Evolutionary conservation across 2,329 filamentous ascomycete genomes (phyloP).

Genomic region (Colletotrichum sp.): DNA sequence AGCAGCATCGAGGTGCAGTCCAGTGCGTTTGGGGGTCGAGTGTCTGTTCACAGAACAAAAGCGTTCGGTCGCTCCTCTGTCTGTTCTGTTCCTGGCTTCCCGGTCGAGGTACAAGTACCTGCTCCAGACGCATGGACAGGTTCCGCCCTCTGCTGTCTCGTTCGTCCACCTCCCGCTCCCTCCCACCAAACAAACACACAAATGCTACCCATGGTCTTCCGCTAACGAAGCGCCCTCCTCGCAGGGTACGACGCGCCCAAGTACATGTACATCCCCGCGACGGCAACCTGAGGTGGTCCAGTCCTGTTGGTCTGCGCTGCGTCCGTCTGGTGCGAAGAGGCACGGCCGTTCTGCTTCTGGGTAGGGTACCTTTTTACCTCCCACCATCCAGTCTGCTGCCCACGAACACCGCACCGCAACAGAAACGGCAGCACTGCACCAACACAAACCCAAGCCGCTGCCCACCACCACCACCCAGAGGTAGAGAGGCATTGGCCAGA

Average conservation of each 20-base stretch:
- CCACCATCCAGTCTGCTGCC: background rate
- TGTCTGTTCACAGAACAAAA: constrained; percentile 8
- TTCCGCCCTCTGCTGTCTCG: background rate
- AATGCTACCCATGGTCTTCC: background rate
- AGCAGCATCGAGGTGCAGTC: constrained; percentile 19
- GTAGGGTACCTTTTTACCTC: background rate
- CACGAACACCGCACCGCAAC: background rate
- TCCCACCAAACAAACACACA: background rate
- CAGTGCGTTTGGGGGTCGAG: constrained; percentile 11
- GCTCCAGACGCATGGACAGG: background rate
- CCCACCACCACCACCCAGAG: background rate
- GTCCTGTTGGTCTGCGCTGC: background rate
- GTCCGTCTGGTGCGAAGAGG: constrained; percentile 3
- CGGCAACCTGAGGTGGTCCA: constrained; percentile 7
- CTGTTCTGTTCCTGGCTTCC: background rate
- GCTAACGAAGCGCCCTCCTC: constrained; percentile 1
- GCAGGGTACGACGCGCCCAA: background rate
- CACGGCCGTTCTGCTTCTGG: background rate
- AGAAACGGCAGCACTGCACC: background rate
- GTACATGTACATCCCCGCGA: background rate
- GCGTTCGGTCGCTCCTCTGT: background rate
- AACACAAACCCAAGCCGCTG: background rate
- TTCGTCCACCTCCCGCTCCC: background rate
- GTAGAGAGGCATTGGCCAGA: background rate
- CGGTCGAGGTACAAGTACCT: background rate